Conservation (phyloP, 2,329 filamentous ascomycete genomes). For the Cercospora berteroae region DNA sequence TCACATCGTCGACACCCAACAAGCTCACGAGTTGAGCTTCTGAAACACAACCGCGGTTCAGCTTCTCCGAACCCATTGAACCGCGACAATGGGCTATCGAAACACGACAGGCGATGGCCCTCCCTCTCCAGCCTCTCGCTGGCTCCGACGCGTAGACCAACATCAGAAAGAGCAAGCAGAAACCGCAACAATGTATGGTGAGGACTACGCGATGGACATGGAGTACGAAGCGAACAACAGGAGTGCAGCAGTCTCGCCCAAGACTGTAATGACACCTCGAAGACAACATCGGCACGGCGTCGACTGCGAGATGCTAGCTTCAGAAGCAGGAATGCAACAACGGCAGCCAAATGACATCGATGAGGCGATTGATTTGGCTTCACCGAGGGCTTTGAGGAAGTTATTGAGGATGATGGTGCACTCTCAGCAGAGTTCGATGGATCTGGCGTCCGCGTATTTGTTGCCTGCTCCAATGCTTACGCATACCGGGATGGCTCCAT, state of each 20-base stretch:
- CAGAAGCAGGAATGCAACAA: background rate
- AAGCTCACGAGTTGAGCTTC: background rate
- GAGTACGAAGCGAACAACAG: constrained; percentile 1
- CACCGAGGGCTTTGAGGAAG: constrained; percentile 9
- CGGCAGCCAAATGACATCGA: background rate
- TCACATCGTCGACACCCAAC: background rate
- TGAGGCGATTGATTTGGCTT: constrained; percentile 14
- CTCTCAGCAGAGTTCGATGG: constrained; percentile 10
- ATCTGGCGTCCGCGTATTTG: constrained; percentile 10
- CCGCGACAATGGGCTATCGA: background rate
- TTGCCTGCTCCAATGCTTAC: background rate
- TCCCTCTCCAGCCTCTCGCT: constrained; percentile 11
- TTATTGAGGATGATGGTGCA: constrained; percentile 18
- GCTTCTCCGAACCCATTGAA: background rate
- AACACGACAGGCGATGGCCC: background rate
- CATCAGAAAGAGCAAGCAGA: constrained; percentile 6
- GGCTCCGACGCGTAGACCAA: constrained; percentile 5
- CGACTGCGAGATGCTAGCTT: constrained; percentile 3
- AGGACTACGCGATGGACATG: constrained; percentile 5
- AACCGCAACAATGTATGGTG: background rate
- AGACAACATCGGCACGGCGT: background rate
- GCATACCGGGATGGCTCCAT: background rate
- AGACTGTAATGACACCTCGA: background rate
- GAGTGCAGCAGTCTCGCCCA: background rate
- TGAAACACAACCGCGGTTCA: background rate